Evolutionary conservation across 805 yeast genomes (phyloP).

Genomic region (Pichia nanzhaoensis): DNA sequence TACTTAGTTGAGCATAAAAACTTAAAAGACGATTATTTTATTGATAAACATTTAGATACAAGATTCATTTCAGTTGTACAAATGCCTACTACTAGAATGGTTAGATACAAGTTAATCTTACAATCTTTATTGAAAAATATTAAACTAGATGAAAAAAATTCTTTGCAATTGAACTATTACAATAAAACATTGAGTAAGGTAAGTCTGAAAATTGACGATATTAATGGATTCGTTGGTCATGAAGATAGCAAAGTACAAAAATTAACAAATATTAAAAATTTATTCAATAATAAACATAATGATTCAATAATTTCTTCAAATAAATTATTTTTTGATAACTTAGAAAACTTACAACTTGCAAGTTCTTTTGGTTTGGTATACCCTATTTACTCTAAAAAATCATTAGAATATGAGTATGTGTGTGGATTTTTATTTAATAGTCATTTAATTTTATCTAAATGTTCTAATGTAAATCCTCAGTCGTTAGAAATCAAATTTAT

Average conservation of each 20-base stretch:
- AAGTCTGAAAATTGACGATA: conserved; percentile 17
- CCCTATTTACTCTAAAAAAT: conserved; percentile 23
- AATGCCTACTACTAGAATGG: conserved; percentile 44
- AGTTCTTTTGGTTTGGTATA: conserved; percentile 40
- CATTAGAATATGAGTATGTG: conserved; percentile 18
- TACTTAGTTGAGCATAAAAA: conserved; percentile 23
- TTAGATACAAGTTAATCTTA: conserved; percentile 46
- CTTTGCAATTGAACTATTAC: conserved; percentile 25
- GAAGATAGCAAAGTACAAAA: conserved; percentile 17
- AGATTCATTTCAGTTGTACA: conserved; percentile 49
- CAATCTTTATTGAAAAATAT: conserved; percentile 33
- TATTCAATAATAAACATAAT: conserved; percentile 12
- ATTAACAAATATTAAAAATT: conserved; percentile 14
- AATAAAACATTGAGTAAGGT: conserved; percentile 16
- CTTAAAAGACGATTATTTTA: conserved; percentile 17
- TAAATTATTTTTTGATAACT: conserved; percentile 36
- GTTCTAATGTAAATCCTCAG: conserved; percentile 15
- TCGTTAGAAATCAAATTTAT: conserved; percentile 37
- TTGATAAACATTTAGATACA: conserved; percentile 41
- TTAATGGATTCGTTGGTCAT: conserved; percentile 20
- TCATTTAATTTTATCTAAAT: conserved; percentile 38
- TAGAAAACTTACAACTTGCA: conserved; percentile 39
- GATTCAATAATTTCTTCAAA: conserved; percentile 8
- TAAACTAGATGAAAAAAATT: conserved; percentile 16
- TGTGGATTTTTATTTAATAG: conserved; percentile 44